Percentiles rank a stretch among this genome's conserved stretches.
Evolutionary conservation across 768 basidiomycete species (phyloP).

Genomic region (Calocybe indica): DNA sequence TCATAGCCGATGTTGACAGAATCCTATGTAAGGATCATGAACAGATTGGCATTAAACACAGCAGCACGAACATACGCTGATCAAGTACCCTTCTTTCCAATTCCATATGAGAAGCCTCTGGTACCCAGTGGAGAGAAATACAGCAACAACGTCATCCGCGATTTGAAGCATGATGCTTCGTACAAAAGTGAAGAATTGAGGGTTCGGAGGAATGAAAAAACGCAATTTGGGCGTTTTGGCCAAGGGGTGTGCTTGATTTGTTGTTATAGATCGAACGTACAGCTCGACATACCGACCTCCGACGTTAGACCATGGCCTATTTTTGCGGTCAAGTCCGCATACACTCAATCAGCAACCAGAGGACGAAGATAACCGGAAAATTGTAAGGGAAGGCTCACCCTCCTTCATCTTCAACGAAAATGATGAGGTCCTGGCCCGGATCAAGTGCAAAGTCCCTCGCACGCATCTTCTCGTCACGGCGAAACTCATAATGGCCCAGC

Average conservation of each 20-base stretch:
- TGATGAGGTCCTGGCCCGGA: conserved; percentile 55
- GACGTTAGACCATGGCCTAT: conserved; percentile 4
- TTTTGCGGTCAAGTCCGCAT: neutral
- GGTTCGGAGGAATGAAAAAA: conserved; percentile 18
- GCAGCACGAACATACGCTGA: conserved; percentile 1
- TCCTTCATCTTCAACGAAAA: conserved; percentile 18
- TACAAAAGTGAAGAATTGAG: conserved; percentile 13
- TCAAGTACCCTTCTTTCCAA: conserved; percentile 13
- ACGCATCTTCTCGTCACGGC: conserved; percentile 30
- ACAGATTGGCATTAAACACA: too few species aligned
- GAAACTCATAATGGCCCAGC: conserved; percentile 10
- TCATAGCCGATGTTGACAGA: conserved; percentile 1
- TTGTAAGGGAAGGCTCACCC: conserved; percentile 6
- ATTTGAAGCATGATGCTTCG: conserved; percentile 39
- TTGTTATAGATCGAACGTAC: conserved; percentile 39
- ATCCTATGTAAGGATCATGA: neutral
- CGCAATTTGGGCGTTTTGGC: conserved; percentile 24
- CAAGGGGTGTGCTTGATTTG: conserved; percentile 33
- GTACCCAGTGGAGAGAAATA: conserved; percentile 28
- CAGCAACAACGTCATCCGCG: conserved; percentile 46
- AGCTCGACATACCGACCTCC: conserved; percentile 17
- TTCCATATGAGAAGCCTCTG: conserved; percentile 21
- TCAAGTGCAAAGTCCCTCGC: conserved; percentile 61
- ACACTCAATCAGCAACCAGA: too few species aligned
- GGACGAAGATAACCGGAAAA: too few species aligned